Conservation (phyloP, 2,329 filamentous ascomycete genomes). For the Aspergillus phoenicis region DNA sequence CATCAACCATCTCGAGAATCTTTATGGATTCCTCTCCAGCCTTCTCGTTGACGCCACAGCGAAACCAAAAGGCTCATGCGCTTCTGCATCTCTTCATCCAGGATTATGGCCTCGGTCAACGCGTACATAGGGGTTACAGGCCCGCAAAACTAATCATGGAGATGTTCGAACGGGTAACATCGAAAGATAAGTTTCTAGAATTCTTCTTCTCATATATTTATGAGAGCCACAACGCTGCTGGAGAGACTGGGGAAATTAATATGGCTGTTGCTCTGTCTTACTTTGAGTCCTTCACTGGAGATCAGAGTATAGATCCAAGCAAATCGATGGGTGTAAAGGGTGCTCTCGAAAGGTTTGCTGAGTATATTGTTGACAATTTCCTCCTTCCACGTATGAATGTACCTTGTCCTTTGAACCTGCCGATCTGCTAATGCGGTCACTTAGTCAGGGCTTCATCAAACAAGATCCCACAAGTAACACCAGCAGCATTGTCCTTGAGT, state of each 20-base stretch:
- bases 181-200: neutral
- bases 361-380: conserved; percentile 26
- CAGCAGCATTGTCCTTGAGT: neutral
- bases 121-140: neutral
- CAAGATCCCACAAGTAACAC: conserved; percentile 26
- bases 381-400: conserved; percentile 21
- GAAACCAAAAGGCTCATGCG: neutral
- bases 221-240: neutral
- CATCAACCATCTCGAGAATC: neutral
- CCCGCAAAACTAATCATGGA: neutral
- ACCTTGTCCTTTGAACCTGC: conserved; percentile 1
- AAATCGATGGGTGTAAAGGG: neutral
- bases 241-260: neutral
- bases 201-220: neutral
- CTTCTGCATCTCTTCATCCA: neutral
- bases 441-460: conserved; percentile 24
- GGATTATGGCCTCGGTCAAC: neutral
- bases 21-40: neutral
- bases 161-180: neutral
- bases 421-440: conserved; percentile 1
- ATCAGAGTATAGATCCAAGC: neutral
- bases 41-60: neutral
- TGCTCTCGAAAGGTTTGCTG: conserved; percentile 21
- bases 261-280: neutral
- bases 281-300: neutral